Percentiles rank a stretch among this genome's conserved stretches.
phyloP scores from a whole-genome alignment of 2,329 filamentous ascomycete genomes.

The Aspergillus pseudotamarii region DNA sequence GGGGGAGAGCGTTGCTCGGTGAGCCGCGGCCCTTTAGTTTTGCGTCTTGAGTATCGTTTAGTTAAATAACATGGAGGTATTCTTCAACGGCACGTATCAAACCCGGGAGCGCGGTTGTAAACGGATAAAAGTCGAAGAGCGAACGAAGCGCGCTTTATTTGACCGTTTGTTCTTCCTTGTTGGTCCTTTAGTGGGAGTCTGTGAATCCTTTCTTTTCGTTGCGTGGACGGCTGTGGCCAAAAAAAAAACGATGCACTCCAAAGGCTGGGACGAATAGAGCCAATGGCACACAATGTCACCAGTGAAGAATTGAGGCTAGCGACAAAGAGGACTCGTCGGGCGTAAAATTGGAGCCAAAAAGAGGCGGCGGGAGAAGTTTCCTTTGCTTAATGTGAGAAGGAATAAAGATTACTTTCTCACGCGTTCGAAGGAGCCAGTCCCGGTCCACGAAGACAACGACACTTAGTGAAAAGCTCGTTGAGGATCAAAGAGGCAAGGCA shows the following conservation, averaged over 20 bases:
- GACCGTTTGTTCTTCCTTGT: slow-evolving; percentile 18
- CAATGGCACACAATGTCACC: slow-evolving; percentile 6
- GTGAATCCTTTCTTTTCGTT: slow-evolving; percentile 7
- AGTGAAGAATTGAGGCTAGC: slow-evolving; percentile 11
- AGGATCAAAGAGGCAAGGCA: slow-evolving; percentile 9
- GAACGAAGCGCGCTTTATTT: slow-evolving; percentile 27
- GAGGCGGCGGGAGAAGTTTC: neutral
- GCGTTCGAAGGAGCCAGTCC: slow-evolving; percentile 28
- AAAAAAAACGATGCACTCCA: slow-evolving; percentile 13
- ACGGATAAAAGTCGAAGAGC: slow-evolving; percentile 26
- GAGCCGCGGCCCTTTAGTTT: slow-evolving; percentile 43
- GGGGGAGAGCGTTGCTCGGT: slow-evolving; percentile 42
- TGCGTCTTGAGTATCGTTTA: slow-evolving; percentile 37
- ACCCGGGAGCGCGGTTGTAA: slow-evolving; percentile 6
- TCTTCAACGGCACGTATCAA: slow-evolving; percentile 27
- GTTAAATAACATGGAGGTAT: slow-evolving; percentile 43
- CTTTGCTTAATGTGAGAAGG: slow-evolving; percentile 12
- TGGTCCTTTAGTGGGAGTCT: slow-evolving; percentile 14
- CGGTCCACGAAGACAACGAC: slow-evolving; percentile 44
- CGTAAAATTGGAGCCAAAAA: slow-evolving; percentile 7
- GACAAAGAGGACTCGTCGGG: slow-evolving; percentile 18
- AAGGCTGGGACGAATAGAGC: slow-evolving; percentile 8
- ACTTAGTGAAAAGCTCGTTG: slow-evolving; percentile 58
- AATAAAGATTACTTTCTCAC: slow-evolving; percentile 26
- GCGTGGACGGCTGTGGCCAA: slow-evolving; percentile 5